Evolutionary conservation across 352 stramenopile species (phyloP).

Genomic region (Globisporangium parvum): DNA sequence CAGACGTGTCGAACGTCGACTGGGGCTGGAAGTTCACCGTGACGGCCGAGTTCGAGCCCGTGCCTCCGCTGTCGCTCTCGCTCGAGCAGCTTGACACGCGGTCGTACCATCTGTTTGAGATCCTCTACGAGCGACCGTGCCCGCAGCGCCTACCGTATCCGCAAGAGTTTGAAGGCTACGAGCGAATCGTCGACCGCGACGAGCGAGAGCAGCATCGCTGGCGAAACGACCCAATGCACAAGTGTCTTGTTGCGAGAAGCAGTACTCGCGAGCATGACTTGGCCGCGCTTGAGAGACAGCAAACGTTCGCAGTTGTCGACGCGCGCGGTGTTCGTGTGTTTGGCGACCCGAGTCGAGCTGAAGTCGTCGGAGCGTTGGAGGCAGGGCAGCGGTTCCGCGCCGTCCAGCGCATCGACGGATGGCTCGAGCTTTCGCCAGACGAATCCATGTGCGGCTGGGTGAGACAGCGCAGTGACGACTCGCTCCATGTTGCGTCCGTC

Average conservation of each 20-base stretch:
- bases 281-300: neutral
- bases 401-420: slow-evolving; percentile 16
- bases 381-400: slow-evolving; percentile 21
- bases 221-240: slow-evolving; percentile 19
- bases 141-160: slow-evolving; percentile 29
- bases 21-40: slow-evolving; percentile 87
- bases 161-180: slow-evolving; percentile 50
- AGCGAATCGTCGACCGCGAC: slow-evolving; percentile 16
- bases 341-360: slow-evolving; percentile 13
- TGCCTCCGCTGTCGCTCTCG: slow-evolving; percentile 35
- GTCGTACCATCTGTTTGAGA: slow-evolving; percentile 59
- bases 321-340: slow-evolving; percentile 20
- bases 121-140: slow-evolving; percentile 57
- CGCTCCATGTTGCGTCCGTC: slow-evolving; percentile 20
- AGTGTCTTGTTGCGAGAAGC: slow-evolving; percentile 18
- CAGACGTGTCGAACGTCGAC: slow-evolving; percentile 82
- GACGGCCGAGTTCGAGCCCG: slow-evolving; percentile 44
- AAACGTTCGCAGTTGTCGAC: slow-evolving; percentile 26
- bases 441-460: slow-evolving; percentile 31
- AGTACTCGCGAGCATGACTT: neutral
- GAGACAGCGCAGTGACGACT: slow-evolving; percentile 30
- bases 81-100: slow-evolving; percentile 55
- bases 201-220: slow-evolving; percentile 3
- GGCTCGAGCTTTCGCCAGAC: slow-evolving; percentile 22
- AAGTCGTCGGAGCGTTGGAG: slow-evolving; percentile 11